Evolutionary conservation across 2,329 filamentous ascomycete genomes (phyloP).

Genomic region (Pezicula carpinea): DNA sequence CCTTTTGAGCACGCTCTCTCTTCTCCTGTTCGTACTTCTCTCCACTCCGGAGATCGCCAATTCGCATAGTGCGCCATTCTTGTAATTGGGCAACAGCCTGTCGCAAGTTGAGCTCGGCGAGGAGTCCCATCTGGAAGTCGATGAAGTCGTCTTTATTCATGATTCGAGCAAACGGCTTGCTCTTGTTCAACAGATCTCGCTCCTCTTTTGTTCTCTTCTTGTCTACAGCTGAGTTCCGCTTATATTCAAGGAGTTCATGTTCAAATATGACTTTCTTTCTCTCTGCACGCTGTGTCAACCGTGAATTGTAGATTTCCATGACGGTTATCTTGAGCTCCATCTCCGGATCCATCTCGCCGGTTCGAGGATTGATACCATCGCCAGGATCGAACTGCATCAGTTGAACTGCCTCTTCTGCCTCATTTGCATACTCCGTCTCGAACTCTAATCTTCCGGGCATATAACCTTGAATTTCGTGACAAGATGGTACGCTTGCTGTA

Average conservation of each 20-base stretch:
- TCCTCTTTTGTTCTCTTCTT: conserved; percentile 98
- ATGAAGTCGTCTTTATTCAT: conserved; percentile 94
- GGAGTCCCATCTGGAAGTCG: conserved; percentile 74
- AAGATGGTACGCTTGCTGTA: conserved; percentile 89
- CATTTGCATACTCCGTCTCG: conserved; percentile 95
- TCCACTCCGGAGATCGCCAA: conserved; percentile 78
- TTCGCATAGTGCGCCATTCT: conserved; percentile 83
- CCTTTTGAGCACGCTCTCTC: conserved; percentile 64
- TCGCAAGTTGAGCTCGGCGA: conserved; percentile 87
- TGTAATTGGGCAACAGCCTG: conserved; percentile 87
- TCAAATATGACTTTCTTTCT: conserved; percentile 97
- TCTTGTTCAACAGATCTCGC: conserved; percentile 82
- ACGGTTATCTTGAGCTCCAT: conserved; percentile 97
- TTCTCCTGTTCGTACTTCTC: conserved; percentile 95
- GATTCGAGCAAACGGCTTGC: conserved; percentile 93
- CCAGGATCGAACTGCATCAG: conserved; percentile 98
- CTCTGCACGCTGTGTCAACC: conserved; percentile 84
- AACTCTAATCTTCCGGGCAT: conserved; percentile 98
- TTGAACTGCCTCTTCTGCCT: conserved; percentile 96
- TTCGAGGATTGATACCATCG: conserved; percentile 81
- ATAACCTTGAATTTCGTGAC: conserved; percentile 96
- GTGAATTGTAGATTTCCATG: conserved; percentile 96
- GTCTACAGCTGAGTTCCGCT: conserved; percentile 82
- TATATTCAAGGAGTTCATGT: conserved; percentile 87
- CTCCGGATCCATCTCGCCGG: conserved; percentile 85